Base-by-base conservation (phyloP, 2,329 filamentous ascomycete species). In the Phyllosticta citriasiana region DNA sequence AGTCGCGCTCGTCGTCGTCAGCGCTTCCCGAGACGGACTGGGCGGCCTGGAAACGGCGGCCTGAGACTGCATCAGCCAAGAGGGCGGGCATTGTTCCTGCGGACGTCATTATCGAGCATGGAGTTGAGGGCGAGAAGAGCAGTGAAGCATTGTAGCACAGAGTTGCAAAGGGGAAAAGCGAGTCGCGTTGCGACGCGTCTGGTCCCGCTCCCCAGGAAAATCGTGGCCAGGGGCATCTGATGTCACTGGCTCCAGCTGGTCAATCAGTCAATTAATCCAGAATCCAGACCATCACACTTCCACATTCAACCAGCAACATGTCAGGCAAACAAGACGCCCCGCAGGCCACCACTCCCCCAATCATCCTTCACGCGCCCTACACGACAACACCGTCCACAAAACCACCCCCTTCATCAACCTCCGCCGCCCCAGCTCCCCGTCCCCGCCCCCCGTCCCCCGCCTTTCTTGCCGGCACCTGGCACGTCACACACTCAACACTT, bases 401-500 rank as follows among this genome's bases (percentile, higher is more conserved):
- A 40, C 10, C 33, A 14, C 33, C 33, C 33, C 33, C 33, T 40
- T 40, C 33, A 14, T 40, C 33, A 14, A 16, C 14, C 33, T 16
- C 24, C 50, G 33, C 35, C 24, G 16, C 22, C 40, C 14, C 61
- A 27, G n/a, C 60, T 51, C 25, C 27, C 14, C n/a, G 12, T 19
- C 53, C 50, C n/a, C 55, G 50, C 7, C 57, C 61, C 1, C 72
- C 72, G 1, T 77, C 82, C 64, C 65, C 73, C 53, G 57, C 67
- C 62, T 72, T 68, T 68, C 66, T 74, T 26, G 61, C 57, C 4
- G 71, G 70, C 47, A 57, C 66, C 26, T 75, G 73, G 73, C 69
- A 72, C 64, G 72, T 75, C 55, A 75, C 73, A 1, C 72, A 75
- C 67, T 70, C 67, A 3, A 72, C 72, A 6, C 70, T 75, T 1